Conservation (phyloP, 805 yeast species). For the Brettanomyces nanus region DNA sequence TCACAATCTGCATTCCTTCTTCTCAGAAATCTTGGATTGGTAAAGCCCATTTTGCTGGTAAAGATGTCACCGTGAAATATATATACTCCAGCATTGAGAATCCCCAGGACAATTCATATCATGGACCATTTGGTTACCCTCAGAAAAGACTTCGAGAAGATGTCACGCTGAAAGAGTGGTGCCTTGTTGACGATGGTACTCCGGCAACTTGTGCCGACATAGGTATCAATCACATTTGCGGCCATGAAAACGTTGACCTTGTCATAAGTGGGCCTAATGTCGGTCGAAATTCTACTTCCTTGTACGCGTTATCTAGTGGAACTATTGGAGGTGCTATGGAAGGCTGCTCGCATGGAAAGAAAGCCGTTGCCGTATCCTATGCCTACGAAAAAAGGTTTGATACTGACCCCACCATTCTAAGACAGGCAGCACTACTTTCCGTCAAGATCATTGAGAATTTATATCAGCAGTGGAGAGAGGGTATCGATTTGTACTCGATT, state of each 20-base stretch:
- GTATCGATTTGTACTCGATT: constrained; percentile 67
- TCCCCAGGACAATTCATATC: constrained; percentile 43
- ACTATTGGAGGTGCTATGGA: constrained; percentile 98
- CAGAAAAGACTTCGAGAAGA: constrained; percentile 31
- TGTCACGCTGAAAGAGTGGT: constrained; percentile 65
- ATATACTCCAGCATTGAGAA: constrained; percentile 46
- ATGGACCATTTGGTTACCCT: constrained; percentile 60
- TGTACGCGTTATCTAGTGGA: constrained; percentile 86
- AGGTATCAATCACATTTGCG: constrained; percentile 65
- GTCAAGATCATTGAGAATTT: constrained; percentile 57
- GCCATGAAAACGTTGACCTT: constrained; percentile 60
- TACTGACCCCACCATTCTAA: constrained; percentile 42
- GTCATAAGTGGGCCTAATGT: constrained; percentile 94
- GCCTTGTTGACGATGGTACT: constrained; percentile 71
- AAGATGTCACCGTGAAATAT: constrained; percentile 50
- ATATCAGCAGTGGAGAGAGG: constrained; percentile 44
- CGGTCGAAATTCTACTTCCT: constrained; percentile 85
- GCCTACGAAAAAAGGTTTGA: constrained; percentile 52
- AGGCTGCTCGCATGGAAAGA: constrained; percentile 65
- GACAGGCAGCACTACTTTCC: constrained; percentile 60
- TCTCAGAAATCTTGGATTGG: constrained; percentile 95
- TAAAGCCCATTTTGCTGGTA: constrained; percentile 89
- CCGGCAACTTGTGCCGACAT: constrained; percentile 95
- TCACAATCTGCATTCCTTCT: constrained; percentile 77
- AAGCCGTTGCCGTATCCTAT: constrained; percentile 75